Percentiles rank a stretch among this genome's conserved stretches.
Conservation (phyloP, 1,284 basidiomycete species). For the Salmacisia buchloeana region DNA sequence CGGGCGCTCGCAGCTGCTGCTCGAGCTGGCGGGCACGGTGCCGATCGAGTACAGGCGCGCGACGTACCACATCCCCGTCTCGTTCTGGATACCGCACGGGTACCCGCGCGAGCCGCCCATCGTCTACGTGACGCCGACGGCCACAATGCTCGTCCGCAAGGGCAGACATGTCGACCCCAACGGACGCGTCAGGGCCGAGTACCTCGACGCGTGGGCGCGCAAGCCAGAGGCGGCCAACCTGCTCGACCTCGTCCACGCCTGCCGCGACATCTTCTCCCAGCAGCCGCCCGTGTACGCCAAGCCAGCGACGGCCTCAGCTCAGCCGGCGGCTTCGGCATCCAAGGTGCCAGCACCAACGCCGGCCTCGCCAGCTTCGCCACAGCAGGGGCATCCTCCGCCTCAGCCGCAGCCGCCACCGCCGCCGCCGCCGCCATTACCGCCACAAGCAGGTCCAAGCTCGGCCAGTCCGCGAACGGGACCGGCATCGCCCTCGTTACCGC, state of each 20-base stretch:
- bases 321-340: slow-evolving; percentile 25
- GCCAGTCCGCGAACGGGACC: neutral
- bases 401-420: slow-evolving; percentile 24
- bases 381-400: neutral
- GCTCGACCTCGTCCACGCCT: slow-evolving; percentile 62
- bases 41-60: slow-evolving; percentile 73
- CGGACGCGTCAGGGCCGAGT: slow-evolving; percentile 66
- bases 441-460: slow-evolving; percentile 31
- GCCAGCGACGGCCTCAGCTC: slow-evolving; percentile 53
- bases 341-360: slow-evolving; percentile 19
- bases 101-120: slow-evolving; percentile 66
- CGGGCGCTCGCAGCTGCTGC: slow-evolving; percentile 80
- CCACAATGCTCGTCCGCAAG: slow-evolving; percentile 79
- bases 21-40: slow-evolving; percentile 83
- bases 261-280: slow-evolving; percentile 74
- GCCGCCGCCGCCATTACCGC: slow-evolving; percentile 42
- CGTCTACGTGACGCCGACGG: slow-evolving; percentile 89
- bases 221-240: slow-evolving; percentile 77
- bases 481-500: neutral
- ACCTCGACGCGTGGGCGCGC: slow-evolving; percentile 69
- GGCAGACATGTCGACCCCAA: slow-evolving; percentile 73
- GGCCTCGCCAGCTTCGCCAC: slow-evolving; percentile 12
- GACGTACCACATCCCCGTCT: slow-evolving; percentile 88
- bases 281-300: slow-evolving; percentile 88
- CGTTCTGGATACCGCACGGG: slow-evolving; percentile 62